phyloP scores from a whole-genome alignment of 2,329 filamentous ascomycete species.

The Geosmithia flava region DNA sequence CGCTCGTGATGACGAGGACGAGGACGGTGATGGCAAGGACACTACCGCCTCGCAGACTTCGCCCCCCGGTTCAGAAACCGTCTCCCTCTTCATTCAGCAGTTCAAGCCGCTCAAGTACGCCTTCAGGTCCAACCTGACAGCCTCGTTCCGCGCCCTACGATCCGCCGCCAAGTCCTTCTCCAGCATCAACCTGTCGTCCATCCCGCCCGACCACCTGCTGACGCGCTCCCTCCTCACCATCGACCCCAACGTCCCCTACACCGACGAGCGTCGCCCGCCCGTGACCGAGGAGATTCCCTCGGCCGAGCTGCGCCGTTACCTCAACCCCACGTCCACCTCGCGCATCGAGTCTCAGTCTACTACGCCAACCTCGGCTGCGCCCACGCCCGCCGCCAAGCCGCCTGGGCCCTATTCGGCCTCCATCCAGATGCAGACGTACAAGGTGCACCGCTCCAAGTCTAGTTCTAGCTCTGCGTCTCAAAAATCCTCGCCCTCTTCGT shows the following conservation, averaged over 20 bases:
- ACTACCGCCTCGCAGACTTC: neutral
- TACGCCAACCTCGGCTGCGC: too few species aligned
- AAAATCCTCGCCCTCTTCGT: neutral
- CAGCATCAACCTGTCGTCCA: slow-evolving; percentile 47
- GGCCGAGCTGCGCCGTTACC: slow-evolving; percentile 52
- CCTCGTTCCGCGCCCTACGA: slow-evolving; percentile 50
- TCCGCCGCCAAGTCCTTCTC: slow-evolving; percentile 54
- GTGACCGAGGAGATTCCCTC: slow-evolving; percentile 51
- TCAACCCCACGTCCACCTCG: slow-evolving; percentile 46
- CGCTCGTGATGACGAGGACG: too few species aligned
- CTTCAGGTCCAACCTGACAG: slow-evolving; percentile 59
- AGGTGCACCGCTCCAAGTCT: slow-evolving; percentile 37
- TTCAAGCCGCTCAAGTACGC: slow-evolving; percentile 40
- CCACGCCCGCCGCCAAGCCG: slow-evolving; percentile 8
- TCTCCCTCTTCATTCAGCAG: slow-evolving; percentile 16
- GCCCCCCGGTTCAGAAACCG: slow-evolving; percentile 7
- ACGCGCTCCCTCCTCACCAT: slow-evolving; percentile 57
- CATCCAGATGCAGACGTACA: slow-evolving; percentile 63
- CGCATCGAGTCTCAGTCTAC: slow-evolving; percentile 16
- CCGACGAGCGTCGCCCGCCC: slow-evolving; percentile 54
- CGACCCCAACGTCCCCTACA: slow-evolving; percentile 52
- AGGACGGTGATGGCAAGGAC: slow-evolving; percentile 3
- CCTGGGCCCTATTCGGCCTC: slow-evolving; percentile 46
- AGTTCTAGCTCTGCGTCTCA: slow-evolving; percentile 16
- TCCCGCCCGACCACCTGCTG: slow-evolving; percentile 54